Conservation (phyloP, 805 yeast species). For the Myxozyma monticola region DNA sequence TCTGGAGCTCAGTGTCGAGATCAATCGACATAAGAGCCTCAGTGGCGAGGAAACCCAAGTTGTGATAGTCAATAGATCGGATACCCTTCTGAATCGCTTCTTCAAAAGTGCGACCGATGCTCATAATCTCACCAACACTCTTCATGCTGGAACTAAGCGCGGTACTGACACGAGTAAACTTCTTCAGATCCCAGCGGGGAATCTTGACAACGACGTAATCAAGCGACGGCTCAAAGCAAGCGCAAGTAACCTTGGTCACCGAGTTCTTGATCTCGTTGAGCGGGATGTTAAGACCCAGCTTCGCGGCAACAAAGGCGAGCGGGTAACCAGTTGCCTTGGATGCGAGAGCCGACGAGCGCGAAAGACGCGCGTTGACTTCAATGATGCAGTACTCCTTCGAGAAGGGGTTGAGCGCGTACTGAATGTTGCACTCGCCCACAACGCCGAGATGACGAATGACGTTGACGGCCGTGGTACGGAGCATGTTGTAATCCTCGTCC, state of each 20-base stretch:
- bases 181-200: constrained; percentile 98
- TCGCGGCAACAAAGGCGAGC: constrained; percentile 96
- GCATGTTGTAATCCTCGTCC: constrained; percentile 96
- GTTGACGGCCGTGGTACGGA: constrained; percentile 95
- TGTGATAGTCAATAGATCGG: constrained; percentile 92
- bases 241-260: constrained; percentile 90
- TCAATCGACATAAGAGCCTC: constrained; percentile 85
- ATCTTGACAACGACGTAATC: constrained; percentile 97
- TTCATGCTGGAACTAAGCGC: constrained; percentile 91
- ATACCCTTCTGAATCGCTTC: constrained; percentile 98
- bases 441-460: constrained; percentile 97
- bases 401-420: constrained; percentile 91
- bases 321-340: constrained; percentile 99
- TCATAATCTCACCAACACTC: constrained; percentile 98
- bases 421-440: constrained; percentile 99
- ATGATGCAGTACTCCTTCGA: constrained; percentile 94
- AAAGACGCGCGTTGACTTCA: constrained; percentile 96
- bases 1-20: constrained; percentile 87
- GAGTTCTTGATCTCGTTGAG: constrained; percentile 88
- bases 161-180: constrained; percentile 88
- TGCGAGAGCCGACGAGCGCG: constrained; percentile 98
- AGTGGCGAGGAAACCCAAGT: constrained; percentile 85
- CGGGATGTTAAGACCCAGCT: constrained; percentile 89
- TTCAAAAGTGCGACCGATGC: constrained; percentile 95
- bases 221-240: constrained; percentile 95